Conservation (phyloP, 23 red algal genomes). For the Gracilaria gracilis region DNA sequence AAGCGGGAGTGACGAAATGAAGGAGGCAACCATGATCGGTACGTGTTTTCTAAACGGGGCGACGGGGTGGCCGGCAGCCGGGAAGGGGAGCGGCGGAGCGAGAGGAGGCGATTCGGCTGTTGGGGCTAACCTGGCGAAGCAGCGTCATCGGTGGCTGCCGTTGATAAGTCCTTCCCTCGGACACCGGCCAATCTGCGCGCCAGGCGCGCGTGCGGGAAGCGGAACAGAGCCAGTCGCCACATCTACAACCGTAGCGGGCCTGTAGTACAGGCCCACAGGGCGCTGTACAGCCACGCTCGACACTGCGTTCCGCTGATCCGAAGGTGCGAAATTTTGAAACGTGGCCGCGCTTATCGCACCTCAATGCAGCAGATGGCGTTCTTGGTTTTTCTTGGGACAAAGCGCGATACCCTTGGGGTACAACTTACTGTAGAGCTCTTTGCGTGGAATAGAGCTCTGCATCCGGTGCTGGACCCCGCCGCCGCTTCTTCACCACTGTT, state of each 20-base stretch:
- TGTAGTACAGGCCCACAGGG: too few species aligned
- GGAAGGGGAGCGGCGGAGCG: not conserved
- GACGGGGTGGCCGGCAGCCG: not conserved
- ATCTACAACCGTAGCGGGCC: too few species aligned
- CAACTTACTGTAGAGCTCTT: too few species aligned
- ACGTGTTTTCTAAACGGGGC: not conserved
- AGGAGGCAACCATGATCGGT: constrained; percentile 5
- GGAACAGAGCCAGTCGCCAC: not conserved
- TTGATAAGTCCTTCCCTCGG: not conserved
- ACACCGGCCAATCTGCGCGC: not conserved
- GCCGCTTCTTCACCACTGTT: not conserved
- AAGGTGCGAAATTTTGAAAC: not conserved
- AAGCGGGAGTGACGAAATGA: constrained; percentile 3
- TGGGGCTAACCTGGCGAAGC: not conserved
- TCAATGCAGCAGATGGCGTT: too few species aligned
- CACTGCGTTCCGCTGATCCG: not conserved
- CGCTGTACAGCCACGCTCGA: constrained; percentile 23
- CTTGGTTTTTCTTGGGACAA: not conserved
- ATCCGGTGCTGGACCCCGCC: not conserved
- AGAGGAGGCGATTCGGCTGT: not conserved
- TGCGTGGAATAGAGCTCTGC: not conserved
- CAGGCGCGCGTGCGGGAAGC: not conserved
- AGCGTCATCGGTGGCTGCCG: not conserved
- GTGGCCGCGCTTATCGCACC: not conserved
- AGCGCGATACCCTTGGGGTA: not conserved